A percentile compares a stretch with the other conserved stretches of the same genome.
Conservation (phyloP, 208 protist species). For the Tritrichomonas musculus region DNA sequence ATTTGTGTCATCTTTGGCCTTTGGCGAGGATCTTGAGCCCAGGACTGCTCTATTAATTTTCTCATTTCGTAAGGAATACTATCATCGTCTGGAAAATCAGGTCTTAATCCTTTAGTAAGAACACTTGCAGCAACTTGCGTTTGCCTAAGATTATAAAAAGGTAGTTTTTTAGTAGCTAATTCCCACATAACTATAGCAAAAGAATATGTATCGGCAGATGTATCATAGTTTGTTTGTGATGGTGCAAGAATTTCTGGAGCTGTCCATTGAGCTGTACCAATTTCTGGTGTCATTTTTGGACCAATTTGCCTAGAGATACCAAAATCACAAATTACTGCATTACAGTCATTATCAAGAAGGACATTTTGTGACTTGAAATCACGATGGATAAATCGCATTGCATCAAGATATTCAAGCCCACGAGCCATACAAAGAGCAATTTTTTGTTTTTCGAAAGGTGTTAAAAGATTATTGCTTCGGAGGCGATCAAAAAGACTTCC, state of each 20-base stretch:
- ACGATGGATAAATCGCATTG: not conserved
- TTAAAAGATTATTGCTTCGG: not conserved
- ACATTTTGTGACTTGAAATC: constrained; percentile 31
- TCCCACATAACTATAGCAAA: not conserved
- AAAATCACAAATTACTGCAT: not conserved
- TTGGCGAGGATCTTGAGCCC: not conserved
- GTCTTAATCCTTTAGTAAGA: not conserved
- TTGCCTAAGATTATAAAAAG: not conserved
- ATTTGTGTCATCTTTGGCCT: not conserved
- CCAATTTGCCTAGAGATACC: not conserved
- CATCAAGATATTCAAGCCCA: not conserved
- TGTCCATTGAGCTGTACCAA: not conserved
- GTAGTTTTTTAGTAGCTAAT: not conserved
- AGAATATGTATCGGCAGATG: not conserved
- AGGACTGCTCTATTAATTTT: not conserved
- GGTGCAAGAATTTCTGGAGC: not conserved
- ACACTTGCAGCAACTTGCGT: not conserved
- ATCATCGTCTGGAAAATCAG: not conserved
- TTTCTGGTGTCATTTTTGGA: not conserved
- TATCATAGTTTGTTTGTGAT: not conserved
- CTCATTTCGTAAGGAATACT: not conserved
- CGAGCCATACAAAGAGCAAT: not conserved
- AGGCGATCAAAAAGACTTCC: not conserved
- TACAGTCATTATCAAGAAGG: not conserved
- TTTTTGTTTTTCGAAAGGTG: not conserved